Conservation (phyloP, 257 asterid genomes). For the Nicotiana attenuata region DNA sequence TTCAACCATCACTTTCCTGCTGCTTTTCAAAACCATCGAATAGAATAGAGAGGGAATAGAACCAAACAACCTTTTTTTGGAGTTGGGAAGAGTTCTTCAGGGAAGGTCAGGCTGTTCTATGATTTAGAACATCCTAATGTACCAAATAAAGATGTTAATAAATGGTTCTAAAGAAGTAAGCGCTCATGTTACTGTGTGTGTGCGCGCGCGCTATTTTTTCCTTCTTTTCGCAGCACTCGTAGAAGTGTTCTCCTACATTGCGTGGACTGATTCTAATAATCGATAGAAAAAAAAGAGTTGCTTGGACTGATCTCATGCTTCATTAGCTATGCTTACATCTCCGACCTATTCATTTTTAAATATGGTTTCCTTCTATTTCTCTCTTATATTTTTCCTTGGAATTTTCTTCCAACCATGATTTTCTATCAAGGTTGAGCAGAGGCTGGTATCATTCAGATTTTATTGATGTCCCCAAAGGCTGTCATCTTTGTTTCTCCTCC, state of each 20-base stretch:
- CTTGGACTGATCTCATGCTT: not conserved
- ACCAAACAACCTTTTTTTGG: not conserved
- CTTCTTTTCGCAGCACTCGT: not conserved
- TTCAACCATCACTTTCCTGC: not conserved
- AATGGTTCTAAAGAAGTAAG: not conserved
- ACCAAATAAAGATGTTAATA: not conserved
- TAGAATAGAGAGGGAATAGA: not conserved
- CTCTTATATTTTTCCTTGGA: not conserved
- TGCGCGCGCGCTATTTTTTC: not conserved
- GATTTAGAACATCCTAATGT: not conserved
- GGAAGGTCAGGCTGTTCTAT: not conserved
- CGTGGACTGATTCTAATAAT: not conserved
- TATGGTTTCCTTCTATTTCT: not conserved
- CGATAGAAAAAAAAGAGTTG: too few relatives aligned
- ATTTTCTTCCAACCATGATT: not conserved
- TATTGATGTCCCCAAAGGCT: too few relatives aligned
- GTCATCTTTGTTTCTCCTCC: not conserved
- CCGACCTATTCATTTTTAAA: not conserved
- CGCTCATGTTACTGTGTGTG: not conserved
- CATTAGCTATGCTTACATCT: not conserved
- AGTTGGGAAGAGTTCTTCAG: not conserved
- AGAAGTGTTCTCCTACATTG: too few relatives aligned
- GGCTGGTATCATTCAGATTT: not conserved
- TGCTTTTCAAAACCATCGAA: not conserved
- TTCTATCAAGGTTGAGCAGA: not conserved